Percentiles rank a stretch among this genome's conserved stretches.
Evolutionary conservation across 495 filamentous ascomycete genomes (phyloP).

Genomic region (Terfezia claveryi): DNA sequence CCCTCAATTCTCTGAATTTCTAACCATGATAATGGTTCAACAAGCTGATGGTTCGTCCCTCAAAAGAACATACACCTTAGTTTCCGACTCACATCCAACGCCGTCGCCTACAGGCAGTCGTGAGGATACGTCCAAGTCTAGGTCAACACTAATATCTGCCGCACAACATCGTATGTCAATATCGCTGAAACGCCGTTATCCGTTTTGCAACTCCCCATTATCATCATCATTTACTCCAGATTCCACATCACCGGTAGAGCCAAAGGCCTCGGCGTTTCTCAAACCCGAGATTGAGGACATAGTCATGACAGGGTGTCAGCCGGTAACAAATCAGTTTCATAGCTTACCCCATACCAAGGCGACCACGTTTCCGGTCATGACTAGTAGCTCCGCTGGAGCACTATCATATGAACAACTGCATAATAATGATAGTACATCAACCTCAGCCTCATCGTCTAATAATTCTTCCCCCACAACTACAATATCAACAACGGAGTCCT

Average conservation of each 20-base stretch:
- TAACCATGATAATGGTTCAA: not conserved
- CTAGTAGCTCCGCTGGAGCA: conserved; percentile 4
- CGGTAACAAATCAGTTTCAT: conserved; percentile 11
- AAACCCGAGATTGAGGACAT: conserved; percentile 4
- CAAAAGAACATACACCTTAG: conserved; percentile 17
- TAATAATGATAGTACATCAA: conserved; percentile 40
- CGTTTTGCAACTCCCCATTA: conserved; percentile 17
- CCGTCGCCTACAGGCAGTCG: not conserved
- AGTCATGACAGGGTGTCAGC: conserved; percentile 18
- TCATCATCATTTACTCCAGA: not conserved
- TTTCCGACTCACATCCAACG: conserved; percentile 14
- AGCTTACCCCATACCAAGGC: conserved; percentile 4
- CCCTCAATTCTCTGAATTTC: not conserved
- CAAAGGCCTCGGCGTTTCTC: not conserved
- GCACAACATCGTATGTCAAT: conserved; percentile 18
- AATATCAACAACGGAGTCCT: conserved; percentile 77
- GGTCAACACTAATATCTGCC: not conserved
- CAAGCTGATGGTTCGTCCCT: conserved; percentile 15
- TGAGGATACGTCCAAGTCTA: not conserved
- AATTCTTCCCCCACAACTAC: conserved; percentile 93
- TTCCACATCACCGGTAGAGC: not conserved
- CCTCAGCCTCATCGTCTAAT: conserved; percentile 58
- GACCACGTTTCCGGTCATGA: conserved; percentile 1
- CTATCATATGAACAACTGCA: conserved; percentile 2
- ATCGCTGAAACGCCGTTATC: conserved; percentile 19